Evolutionary conservation across 169 alveolate genomes (phyloP).

Genomic region (Cryptosporidium bovis): DNA sequence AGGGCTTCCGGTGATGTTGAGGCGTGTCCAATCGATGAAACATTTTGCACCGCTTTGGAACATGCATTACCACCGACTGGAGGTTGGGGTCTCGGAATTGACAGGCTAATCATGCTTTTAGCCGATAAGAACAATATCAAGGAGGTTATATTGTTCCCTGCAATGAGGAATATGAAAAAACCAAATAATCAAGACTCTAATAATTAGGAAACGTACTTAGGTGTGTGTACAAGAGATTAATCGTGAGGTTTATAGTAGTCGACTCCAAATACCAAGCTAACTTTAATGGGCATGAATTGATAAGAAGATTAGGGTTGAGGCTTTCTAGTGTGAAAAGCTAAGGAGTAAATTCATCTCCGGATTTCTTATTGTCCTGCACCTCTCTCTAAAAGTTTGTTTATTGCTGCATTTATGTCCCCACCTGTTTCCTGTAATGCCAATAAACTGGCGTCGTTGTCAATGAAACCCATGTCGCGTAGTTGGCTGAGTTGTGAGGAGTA

Average conservation of each 20-base stretch:
- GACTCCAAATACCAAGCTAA: too few relatives aligned
- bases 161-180: slow-evolving; percentile 92
- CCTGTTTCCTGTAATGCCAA: slow-evolving; percentile 91
- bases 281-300: too few relatives aligned
- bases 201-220: too few relatives aligned
- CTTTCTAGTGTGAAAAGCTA: too few relatives aligned
- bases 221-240: too few relatives aligned
- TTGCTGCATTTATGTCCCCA: slow-evolving; percentile 95
- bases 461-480: slow-evolving; percentile 95
- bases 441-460: slow-evolving; percentile 90
- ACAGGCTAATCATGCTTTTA: slow-evolving; percentile 94
- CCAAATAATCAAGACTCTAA: neutral
- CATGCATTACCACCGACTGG: slow-evolving; percentile 97
- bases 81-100: slow-evolving; percentile 97
- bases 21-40: slow-evolving; percentile 91
- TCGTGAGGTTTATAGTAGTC: too few relatives aligned
- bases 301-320: too few relatives aligned
- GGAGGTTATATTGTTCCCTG: slow-evolving; percentile 98
- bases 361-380: slow-evolving; percentile 79
- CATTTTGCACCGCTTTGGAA: slow-evolving; percentile 91
- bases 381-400: slow-evolving; percentile 89
- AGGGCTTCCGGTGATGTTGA: slow-evolving; percentile 87
- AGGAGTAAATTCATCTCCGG: neutral
- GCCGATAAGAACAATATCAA: slow-evolving; percentile 91
- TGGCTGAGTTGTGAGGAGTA: slow-evolving; percentile 89